Conservation (phyloP, 345 rosid species). For the Heritiera fomes region DNA sequence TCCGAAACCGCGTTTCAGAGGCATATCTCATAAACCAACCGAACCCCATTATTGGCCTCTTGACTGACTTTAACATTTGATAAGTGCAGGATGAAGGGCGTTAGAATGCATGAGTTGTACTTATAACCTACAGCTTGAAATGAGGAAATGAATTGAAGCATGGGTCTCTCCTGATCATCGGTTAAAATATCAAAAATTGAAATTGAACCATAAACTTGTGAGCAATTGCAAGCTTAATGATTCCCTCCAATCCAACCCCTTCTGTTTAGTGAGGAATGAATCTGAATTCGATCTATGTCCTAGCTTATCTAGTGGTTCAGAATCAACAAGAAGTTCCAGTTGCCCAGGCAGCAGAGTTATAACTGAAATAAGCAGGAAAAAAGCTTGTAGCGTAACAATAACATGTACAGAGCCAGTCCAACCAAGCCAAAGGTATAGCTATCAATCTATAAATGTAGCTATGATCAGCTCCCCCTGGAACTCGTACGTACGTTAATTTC, state of each 20-base stretch:
- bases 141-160: too few relatives aligned
- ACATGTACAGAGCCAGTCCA: not conserved
- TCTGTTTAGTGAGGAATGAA: not conserved
- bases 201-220: not conserved
- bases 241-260: not conserved
- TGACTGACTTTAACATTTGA: too few relatives aligned
- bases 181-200: not conserved
- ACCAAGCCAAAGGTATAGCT: not conserved
- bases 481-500: not conserved
- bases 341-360: conserved; percentile 18
- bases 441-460: conserved; percentile 1
- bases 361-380: not conserved
- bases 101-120: too few relatives aligned
- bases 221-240: not conserved
- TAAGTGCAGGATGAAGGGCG: too few relatives aligned
- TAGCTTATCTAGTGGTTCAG: conserved; percentile 16
- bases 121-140: too few relatives aligned
- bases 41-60: too few relatives aligned
- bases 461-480: not conserved
- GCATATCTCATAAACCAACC: too few relatives aligned
- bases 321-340: conserved; percentile 16
- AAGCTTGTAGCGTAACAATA: conserved; percentile 19
- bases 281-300: not conserved
- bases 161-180: not conserved
- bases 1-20: too few relatives aligned